These are phyloP conservation scores for Chaetomiaceae sp. DNA, from an alignment of 2,329 filamentous ascomycete species.

Conservation along the genomic window DNA sequence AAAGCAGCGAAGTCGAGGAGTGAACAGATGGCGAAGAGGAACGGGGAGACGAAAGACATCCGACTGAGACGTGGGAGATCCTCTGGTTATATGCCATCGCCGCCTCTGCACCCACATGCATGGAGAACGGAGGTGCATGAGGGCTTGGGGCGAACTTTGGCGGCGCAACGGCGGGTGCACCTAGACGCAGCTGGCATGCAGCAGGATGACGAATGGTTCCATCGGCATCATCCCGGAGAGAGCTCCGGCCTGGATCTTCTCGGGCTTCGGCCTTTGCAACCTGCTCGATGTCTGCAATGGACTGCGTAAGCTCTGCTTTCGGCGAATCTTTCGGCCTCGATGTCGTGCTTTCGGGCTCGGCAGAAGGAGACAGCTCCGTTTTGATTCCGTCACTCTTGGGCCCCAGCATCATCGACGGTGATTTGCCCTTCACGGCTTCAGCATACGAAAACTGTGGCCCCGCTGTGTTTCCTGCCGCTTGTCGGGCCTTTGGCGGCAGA, in stretches of 20 bases:
- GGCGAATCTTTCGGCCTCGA: too few relatives aligned
- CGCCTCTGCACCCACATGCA: too few relatives aligned
- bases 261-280: background rate
- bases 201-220: background rate
- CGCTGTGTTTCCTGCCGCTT: background rate
- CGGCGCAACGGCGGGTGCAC: too few relatives aligned
- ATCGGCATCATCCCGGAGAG: background rate
- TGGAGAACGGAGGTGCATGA: too few relatives aligned
- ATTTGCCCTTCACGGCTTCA: slow-evolving; percentile 7
- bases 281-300: too few relatives aligned
- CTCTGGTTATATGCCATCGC: background rate
- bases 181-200: background rate
- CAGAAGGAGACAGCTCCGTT: too few relatives aligned
- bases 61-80: background rate
- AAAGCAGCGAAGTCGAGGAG: too few relatives aligned
- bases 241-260: background rate
- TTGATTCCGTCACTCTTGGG: background rate
- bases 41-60: background rate
- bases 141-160: too few relatives aligned
- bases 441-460: slow-evolving; percentile 7
- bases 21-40: background rate
- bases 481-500: background rate
- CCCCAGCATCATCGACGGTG: background rate
- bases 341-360: background rate
- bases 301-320: too few relatives aligned